These are phyloP conservation scores for Trichophyton simii DNA, from an alignment of 2,329 filamentous ascomycete species.

Conservation along the genomic window DNA sequence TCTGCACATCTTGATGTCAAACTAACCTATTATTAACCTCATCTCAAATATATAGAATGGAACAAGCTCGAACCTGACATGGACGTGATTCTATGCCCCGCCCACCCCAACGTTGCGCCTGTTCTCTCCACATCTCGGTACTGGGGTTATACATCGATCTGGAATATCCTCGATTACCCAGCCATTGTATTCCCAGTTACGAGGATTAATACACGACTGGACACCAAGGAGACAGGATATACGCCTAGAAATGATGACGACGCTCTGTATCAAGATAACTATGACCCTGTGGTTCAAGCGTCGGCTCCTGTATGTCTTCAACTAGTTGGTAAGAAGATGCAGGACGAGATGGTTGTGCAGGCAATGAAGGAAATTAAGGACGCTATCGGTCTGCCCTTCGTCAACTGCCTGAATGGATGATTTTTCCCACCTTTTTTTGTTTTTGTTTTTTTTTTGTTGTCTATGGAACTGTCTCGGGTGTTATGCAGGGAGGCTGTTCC, in stretches of 20 bases:
- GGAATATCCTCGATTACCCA: conserved; percentile 51
- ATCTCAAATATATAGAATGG: not conserved
- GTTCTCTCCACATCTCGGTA: conserved; percentile 42
- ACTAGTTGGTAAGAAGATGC: conserved; percentile 39
- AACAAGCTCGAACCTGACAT: conserved; percentile 14
- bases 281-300: conserved; percentile 32
- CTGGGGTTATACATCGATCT: conserved; percentile 54
- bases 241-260: conserved; percentile 40
- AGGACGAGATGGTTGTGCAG: conserved; percentile 41
- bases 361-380: conserved; percentile 2
- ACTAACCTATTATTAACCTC: not conserved
- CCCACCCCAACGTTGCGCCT: conserved; percentile 43
- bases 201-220: conserved; percentile 31
- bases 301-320: conserved; percentile 43
- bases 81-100: conserved; percentile 52
- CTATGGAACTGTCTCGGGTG: not conserved
- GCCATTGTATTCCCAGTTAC: conserved; percentile 46
- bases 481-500: not conserved
- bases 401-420: conserved; percentile 1
- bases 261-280: conserved; percentile 40
- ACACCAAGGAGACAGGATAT: conserved; percentile 29
- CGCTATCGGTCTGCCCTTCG: not conserved
- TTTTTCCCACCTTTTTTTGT: not conserved
- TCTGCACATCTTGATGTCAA: conserved; percentile 7
- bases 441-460: not conserved